phyloP scores from a whole-genome alignment of 192 early-diverging fungal species.

The Martensiomyces pterosporus region DNA sequence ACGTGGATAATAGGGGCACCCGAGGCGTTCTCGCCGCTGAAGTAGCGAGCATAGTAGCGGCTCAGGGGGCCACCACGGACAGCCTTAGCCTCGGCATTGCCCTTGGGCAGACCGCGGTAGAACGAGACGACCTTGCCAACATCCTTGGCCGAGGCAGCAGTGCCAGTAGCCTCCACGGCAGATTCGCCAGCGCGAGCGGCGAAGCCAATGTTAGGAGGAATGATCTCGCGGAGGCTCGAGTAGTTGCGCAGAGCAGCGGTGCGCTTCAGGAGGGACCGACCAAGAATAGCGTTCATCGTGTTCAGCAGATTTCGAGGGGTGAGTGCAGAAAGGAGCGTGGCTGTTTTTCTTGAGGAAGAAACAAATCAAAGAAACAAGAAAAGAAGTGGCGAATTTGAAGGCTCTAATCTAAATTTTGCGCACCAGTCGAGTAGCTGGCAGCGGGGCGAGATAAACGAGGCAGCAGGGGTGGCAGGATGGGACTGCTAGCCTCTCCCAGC shows the following conservation, averaged over 20 bases:
- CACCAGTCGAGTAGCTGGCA: too few species aligned
- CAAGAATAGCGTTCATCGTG: slow-evolving; percentile 38
- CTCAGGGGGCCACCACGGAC: slow-evolving; percentile 52
- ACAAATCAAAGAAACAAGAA: too few species aligned
- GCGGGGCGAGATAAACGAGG: too few species aligned
- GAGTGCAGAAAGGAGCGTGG: too few species aligned
- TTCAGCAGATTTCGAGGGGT: too few species aligned
- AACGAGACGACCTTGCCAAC: slow-evolving; percentile 64
- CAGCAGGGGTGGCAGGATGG: too few species aligned
- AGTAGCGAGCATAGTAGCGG: slow-evolving; percentile 69
- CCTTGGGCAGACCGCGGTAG: slow-evolving; percentile 76
- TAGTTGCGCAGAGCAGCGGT: slow-evolving; percentile 37
- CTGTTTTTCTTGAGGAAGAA: too few species aligned
- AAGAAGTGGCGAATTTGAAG: too few species aligned
- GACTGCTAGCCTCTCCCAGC: too few species aligned
- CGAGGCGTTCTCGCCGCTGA: slow-evolving; percentile 67
- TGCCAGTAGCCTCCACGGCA: slow-evolving; percentile 38
- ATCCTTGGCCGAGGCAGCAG: slow-evolving; percentile 56
- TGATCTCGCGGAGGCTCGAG: slow-evolving; percentile 53
- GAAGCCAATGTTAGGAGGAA: slow-evolving; percentile 70
- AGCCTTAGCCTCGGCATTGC: slow-evolving; percentile 50
- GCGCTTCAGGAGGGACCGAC: slow-evolving; percentile 36
- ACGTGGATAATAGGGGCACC: slow-evolving; percentile 62
- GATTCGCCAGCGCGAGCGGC: slow-evolving; percentile 53
- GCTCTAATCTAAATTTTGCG: too few species aligned